Conservation (phyloP, 1,284 basidiomycete species). For the Pseudozyma sp. region DNA sequence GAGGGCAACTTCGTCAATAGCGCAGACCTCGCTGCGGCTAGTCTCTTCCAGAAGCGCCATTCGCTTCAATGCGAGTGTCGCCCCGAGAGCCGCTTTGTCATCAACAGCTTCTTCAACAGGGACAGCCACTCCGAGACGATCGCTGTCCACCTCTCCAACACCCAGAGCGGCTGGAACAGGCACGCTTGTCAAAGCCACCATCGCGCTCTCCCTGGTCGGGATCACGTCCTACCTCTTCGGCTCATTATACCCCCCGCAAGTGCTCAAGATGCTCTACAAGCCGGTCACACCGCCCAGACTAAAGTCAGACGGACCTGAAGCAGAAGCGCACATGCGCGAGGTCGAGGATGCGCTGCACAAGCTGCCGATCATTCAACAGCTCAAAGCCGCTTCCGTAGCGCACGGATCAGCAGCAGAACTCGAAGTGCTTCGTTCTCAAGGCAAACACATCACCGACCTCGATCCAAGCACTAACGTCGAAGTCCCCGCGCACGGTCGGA, state of each 20-base stretch:
- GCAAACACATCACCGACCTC: constrained; percentile 30
- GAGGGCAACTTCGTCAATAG: constrained; percentile 18
- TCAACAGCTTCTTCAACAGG: constrained; percentile 2
- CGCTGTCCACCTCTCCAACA: constrained; percentile 35
- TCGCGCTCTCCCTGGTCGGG: constrained; percentile 50
- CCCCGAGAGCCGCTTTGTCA: not conserved
- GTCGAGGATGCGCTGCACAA: constrained; percentile 79
- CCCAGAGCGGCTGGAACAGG: constrained; percentile 15
- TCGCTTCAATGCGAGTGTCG: not conserved
- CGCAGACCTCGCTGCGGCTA: constrained; percentile 8
- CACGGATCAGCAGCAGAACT: constrained; percentile 34
- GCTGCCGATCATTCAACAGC: constrained; percentile 72
- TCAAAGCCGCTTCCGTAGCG: constrained; percentile 32
- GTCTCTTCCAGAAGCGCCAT: not conserved
- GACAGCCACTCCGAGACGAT: constrained; percentile 8
- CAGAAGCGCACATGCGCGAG: constrained; percentile 74
- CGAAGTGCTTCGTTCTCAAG: constrained; percentile 31
- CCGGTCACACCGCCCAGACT: constrained; percentile 78
- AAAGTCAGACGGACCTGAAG: constrained; percentile 75
- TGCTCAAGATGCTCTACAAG: constrained; percentile 77
- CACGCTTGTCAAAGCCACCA: constrained; percentile 37
- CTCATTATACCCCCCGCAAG: constrained; percentile 76
- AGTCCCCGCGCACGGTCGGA: constrained; percentile 34
- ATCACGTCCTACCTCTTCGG: constrained; percentile 73
- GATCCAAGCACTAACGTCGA: constrained; percentile 31